Base-by-base conservation (phyloP, 192 early-diverging fungal genomes). In the Coemansia sp. region DNA sequence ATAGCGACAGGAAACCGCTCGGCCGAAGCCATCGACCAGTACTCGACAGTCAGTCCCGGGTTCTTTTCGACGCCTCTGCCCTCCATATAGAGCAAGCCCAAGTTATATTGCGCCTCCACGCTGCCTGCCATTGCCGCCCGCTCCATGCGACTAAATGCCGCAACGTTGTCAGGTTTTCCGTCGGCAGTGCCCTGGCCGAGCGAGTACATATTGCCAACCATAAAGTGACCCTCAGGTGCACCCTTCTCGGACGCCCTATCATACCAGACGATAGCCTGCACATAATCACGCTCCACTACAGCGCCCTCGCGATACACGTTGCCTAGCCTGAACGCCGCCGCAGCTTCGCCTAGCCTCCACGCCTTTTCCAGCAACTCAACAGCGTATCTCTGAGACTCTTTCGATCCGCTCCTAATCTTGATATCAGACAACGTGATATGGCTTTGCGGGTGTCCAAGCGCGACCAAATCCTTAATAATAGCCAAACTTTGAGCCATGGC, bases 21-120 rank as follows among this genome's bases (percentile, higher is more conserved):
- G 0, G 68, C 74, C 3, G 75, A 69, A 0, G 80, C 75, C 68
- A 82, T 65, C 8, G 27, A 29, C 74, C 67, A 71, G 39, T 74
- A 82, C 51, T 82, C 80, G 4, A 71, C 62, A 1, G 72, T 75
- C 42, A 82, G 55, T 1, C 42, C 53, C 2, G 59, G 27, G 41
- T 72, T 71, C 46, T 74, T 71, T 58, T 59, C 51, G 14, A 66
- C 63, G 1, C 68, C 74, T 4, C 11, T 46, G 41, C 80, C 80
- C 37, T 71, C 68, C 58, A 69, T 14, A 46, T 77, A 77, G 31
- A 48, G 70, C 36, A 66, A 10, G 21, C 75, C 80, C 21, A 75
- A 50, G 60, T 82, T 76, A 66, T 71, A 82, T 50, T 74, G 74
- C 17, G 75, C 69, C 62, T 74, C 72, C n/a, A 45, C 69, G 14